Evolutionary conservation across 306 rosid genomes (phyloP).

Genomic region (Acacia crassicarpa): DNA sequence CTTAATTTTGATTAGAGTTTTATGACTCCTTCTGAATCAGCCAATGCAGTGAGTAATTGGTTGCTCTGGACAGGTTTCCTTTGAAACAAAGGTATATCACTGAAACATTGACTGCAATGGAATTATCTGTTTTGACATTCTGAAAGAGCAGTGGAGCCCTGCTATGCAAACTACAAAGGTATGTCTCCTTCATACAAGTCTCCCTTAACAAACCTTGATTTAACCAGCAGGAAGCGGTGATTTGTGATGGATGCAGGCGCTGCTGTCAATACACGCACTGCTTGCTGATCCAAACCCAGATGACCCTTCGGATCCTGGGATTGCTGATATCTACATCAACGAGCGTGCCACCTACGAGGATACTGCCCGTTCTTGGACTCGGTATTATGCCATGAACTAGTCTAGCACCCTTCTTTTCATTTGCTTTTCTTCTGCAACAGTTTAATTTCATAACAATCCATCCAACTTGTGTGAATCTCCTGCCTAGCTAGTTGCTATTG

Average conservation of each 20-base stretch:
- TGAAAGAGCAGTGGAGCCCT: slow-evolving; percentile 41
- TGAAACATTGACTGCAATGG: slow-evolving; percentile 45
- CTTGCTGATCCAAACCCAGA: slow-evolving; percentile 77
- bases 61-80: slow-evolving; percentile 30
- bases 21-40: neutral
- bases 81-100: slow-evolving; percentile 40
- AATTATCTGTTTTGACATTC: slow-evolving; percentile 47
- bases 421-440: neutral
- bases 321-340: slow-evolving; percentile 76
- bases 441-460: neutral
- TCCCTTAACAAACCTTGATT: too few species aligned
- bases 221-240: too few species aligned
- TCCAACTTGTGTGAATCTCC: neutral
- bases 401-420: neutral
- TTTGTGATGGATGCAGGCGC: slow-evolving; percentile 36
- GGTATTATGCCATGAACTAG: slow-evolving; percentile 62
- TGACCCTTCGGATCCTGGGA: slow-evolving; percentile 74
- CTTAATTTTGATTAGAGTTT: neutral
- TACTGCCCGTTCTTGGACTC: slow-evolving; percentile 86
- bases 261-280: slow-evolving; percentile 76
- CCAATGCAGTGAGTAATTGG: too few species aligned
- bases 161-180: slow-evolving; percentile 34
- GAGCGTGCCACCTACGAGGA: slow-evolving; percentile 67
- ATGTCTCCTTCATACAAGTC: neutral
- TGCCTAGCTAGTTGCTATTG: neutral